A percentile compares a stretch with the other conserved stretches of the same genome.
Conservation (phyloP, 345 rosid genomes). For the Arabidopsis suecica region DNA sequence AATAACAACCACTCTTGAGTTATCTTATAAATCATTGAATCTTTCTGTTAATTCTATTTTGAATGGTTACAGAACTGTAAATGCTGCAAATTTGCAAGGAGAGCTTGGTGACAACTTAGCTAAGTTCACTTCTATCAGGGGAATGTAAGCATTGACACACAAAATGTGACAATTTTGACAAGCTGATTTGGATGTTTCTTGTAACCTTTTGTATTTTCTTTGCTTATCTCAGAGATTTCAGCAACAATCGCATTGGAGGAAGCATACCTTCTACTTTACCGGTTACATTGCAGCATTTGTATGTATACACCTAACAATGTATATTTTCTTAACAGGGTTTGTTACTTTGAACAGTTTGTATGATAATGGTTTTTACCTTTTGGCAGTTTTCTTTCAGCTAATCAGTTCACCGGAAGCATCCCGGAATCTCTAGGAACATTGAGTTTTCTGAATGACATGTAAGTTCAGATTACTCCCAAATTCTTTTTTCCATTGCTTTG, state of each 20-base stretch:
- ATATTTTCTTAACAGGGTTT: neutral
- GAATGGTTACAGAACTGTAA: slow-evolving; percentile 62
- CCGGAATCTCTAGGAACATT: slow-evolving; percentile 78
- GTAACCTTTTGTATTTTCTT: slow-evolving; percentile 25
- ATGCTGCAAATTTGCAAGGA: slow-evolving; percentile 94
- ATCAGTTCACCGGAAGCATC: slow-evolving; percentile 89
- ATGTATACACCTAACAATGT: slow-evolving; percentile 34
- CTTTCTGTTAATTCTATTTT: neutral
- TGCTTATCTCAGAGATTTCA: slow-evolving; percentile 70
- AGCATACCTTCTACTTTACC: slow-evolving; percentile 86
- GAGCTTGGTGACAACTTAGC: slow-evolving; percentile 77
- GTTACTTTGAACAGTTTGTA: slow-evolving; percentile 22
- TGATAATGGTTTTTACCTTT: slow-evolving; percentile 51
- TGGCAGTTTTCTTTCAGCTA: slow-evolving; percentile 93
- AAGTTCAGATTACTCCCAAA: slow-evolving; percentile 27
- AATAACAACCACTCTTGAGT: neutral
- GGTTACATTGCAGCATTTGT: slow-evolving; percentile 61
- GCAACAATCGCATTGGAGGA: slow-evolving; percentile 94
- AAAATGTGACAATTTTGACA: neutral
- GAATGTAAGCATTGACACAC: slow-evolving; percentile 64
- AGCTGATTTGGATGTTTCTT: slow-evolving; percentile 19
- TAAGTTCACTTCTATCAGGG: slow-evolving; percentile 67
- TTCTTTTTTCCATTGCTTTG: neutral
- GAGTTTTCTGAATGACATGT: slow-evolving; percentile 71
- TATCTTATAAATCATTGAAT: neutral